Evolutionary conservation across 176 grass and related monocot species (phyloP), one percentile per base, ranked within the genome.

Genomic region (Oryza nivara): DNA sequence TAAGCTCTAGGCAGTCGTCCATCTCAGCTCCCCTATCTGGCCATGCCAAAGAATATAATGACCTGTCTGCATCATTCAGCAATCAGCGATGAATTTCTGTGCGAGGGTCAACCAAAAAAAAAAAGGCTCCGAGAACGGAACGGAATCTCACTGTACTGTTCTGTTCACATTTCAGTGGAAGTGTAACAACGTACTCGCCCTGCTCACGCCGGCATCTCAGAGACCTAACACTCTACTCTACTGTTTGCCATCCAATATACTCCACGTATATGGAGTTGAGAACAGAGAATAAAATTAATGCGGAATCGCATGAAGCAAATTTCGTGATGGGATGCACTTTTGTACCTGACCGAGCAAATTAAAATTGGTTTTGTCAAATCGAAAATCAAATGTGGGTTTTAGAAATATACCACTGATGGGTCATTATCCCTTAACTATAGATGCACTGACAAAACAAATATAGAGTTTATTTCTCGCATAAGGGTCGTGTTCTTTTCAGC

Each of bases 81-180:
- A 4, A 34, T 72, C 46, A 48, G 0, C 13, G 12, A 34, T 72
- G 41, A 46, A 40, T 82, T 25, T 2, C 9, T 70, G 25, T 12
- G 47, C 23, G 3, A 2, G 20, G 43, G 70, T 70, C 9, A 32
- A 32, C 0, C 0, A 32, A 44, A 44, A 44, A 9, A 44, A 44
- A 44, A 38, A 38, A 44, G 0, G 23, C 20, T 80, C 4, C 46
- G 47, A 68, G 12, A 19, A 71, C 32, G 17, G 12, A 19, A 71
- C 32, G 17, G 41, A 81, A 89, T 85, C 82, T 69, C 22, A 76
- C 66, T 63, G 49, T 65, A 32, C 52, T 77, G 51, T 17, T 32
- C 51, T 76, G 16, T 81, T 81, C 77, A 76, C 65, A 71, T 16
- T 23, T 69, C 9, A 79, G 81, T 75, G 76, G n/a, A 8, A 44